These are phyloP conservation scores for Pyrenochaeta sp. DNA, from an alignment of 2,329 filamentous ascomycete species.

Conservation along the genomic window DNA sequence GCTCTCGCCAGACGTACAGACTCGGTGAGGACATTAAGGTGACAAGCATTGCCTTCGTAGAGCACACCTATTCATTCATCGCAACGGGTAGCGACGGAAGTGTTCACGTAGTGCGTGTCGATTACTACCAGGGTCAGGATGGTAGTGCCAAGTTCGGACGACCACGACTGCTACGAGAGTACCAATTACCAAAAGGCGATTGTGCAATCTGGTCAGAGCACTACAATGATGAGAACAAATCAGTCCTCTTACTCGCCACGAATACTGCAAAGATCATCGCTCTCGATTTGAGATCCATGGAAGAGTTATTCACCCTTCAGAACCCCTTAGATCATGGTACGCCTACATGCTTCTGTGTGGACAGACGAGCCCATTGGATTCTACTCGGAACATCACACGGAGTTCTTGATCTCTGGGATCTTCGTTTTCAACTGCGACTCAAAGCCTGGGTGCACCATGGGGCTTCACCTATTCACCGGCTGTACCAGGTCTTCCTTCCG, in stretches of 20 bases:
- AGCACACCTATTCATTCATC: constrained; percentile 92
- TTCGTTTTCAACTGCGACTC: constrained; percentile 89
- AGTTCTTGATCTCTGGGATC: constrained; percentile 91
- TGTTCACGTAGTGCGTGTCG: constrained; percentile 82
- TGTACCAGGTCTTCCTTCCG: constrained; percentile 68
- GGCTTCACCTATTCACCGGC: constrained; percentile 78
- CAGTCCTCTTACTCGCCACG: constrained; percentile 85
- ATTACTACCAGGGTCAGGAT: constrained; percentile 64
- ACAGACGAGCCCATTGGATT: constrained; percentile 87
- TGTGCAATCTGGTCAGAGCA: constrained; percentile 91
- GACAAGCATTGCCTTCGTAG: constrained; percentile 85
- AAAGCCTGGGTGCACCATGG: constrained; percentile 89
- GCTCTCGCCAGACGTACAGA: constrained; percentile 84
- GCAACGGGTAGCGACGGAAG: constrained; percentile 90
- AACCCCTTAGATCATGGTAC: constrained; percentile 93
- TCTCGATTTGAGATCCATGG: constrained; percentile 88
- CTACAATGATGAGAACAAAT: constrained; percentile 81
- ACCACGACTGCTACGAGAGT: constrained; percentile 73
- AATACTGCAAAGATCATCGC: constrained; percentile 84
- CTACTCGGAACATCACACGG: constrained; percentile 91
- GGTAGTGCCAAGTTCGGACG: constrained; percentile 76
- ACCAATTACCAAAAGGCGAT: constrained; percentile 76
- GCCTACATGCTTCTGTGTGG: constrained; percentile 89
- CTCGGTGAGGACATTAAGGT: constrained; percentile 76
- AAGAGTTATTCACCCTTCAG: constrained; percentile 76